Conservation (phyloP, 139 green algal species). For the Chlamydomonas eustigma region DNA sequence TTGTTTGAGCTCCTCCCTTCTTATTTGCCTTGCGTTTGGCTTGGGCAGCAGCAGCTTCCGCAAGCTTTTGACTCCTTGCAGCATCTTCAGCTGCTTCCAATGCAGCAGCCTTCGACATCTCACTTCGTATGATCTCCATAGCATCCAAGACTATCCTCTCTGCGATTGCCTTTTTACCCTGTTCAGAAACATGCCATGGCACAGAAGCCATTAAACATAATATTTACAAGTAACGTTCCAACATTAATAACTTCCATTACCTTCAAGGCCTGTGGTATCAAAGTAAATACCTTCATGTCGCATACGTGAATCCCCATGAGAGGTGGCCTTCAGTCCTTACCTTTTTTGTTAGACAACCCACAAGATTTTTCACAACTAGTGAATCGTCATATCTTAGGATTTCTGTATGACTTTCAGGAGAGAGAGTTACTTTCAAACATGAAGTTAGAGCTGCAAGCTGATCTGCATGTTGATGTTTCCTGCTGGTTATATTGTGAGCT, state of each 20-base stretch:
- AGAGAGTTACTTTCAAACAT: background rate
- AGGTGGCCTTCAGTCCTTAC: too few relatives aligned
- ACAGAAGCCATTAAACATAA: background rate
- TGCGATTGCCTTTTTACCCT: conserved; percentile 5
- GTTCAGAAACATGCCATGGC: background rate
- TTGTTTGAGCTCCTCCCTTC: too few relatives aligned
- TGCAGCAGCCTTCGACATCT: background rate
- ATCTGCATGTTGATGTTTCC: too few relatives aligned
- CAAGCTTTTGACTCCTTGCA: background rate
- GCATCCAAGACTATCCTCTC: conserved; percentile 6
- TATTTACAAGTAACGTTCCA: too few relatives aligned
- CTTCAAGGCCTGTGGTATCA: too few relatives aligned
- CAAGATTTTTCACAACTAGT: background rate
- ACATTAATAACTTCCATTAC: too few relatives aligned
- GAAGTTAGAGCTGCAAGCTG: too few relatives aligned
- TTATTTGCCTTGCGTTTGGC: background rate
- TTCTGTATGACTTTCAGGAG: background rate
- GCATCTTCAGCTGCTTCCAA: background rate
- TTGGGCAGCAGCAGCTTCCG: background rate
- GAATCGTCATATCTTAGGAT: background rate
- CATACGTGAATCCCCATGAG: too few relatives aligned
- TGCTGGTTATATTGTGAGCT: too few relatives aligned
- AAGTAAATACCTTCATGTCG: too few relatives aligned
- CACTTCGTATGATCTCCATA: conserved; percentile 3
- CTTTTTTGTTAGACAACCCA: conserved; percentile 10